These are phyloP conservation scores for Hypoxylon sp. DNA, from an alignment of 2,329 filamentous ascomycete genomes.

Conservation along the genomic window DNA sequence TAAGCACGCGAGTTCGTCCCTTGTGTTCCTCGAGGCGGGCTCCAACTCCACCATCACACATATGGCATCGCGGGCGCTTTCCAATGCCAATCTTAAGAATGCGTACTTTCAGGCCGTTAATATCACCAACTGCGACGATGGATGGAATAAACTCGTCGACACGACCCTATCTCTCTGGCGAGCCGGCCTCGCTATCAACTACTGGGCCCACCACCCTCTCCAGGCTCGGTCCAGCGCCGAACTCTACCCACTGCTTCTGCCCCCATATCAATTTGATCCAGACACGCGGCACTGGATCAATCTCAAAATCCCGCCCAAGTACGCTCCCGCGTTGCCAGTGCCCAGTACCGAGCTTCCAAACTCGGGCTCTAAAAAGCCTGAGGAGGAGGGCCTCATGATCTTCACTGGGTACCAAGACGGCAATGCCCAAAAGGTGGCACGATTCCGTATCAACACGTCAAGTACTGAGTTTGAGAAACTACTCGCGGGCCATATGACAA, in stretches of 20 bases:
- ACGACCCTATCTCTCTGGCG: conserved; percentile 20
- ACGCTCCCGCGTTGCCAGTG: background rate
- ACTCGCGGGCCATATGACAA: conserved; percentile 46
- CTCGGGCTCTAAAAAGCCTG: background rate
- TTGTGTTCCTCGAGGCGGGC: conserved; percentile 40
- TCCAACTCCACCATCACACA: conserved; percentile 35
- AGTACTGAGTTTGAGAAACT: conserved; percentile 40
- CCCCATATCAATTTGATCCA: conserved; percentile 23
- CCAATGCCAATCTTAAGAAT: conserved; percentile 23
- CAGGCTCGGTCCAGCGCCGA: conserved; percentile 9
- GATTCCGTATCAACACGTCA: conserved; percentile 12
- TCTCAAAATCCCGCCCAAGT: conserved; percentile 3
- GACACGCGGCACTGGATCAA: conserved; percentile 21
- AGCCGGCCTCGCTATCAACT: conserved; percentile 13
- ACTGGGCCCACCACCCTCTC: conserved; percentile 18
- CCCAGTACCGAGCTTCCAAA: background rate
- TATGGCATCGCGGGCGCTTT: conserved; percentile 38
- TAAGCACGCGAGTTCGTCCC: conserved; percentile 4
- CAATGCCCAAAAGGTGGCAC: background rate
- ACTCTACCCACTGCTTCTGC: conserved; percentile 3
- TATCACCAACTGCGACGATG: conserved; percentile 20
- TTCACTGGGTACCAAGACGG: conserved; percentile 16
- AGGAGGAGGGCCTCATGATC: conserved; percentile 2
- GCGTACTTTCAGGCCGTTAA: conserved; percentile 30
- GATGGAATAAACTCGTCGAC: conserved; percentile 9